Base-by-base conservation (phyloP, 495 filamentous ascomycete species). In the Sporormia fimetaria region DNA sequence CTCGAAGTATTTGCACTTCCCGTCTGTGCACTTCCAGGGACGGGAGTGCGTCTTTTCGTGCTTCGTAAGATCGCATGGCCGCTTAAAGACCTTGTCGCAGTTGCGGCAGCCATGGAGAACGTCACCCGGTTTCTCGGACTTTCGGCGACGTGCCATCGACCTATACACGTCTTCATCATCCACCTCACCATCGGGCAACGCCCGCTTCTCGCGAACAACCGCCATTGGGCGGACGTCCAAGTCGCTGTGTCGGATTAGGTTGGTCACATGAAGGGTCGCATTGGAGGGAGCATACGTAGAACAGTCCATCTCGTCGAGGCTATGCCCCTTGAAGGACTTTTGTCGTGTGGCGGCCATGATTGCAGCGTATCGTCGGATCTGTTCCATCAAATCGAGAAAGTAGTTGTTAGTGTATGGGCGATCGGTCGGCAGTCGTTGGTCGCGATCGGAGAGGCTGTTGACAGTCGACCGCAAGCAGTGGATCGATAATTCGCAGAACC, bases 1-100 rank as follows among this genome's bases (percentile, higher is more conserved):
- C 18, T 77, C 71, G 55, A 79, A 60, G 62, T 88, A 98, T 57
- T 87, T 90, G 78, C 90, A 98, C 11, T 67, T 74, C 28, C 68
- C 50, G 4, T 81, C 68, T 2, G 75, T 69, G 61, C 90, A 98
- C 63, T 96, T 96, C 80, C 81, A 95, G 2, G 90, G 92, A 14
- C 90, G 80, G 7, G 83, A 81, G 57, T 98, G 90, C 1, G 90
- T 96, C 67, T 96, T 98, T 63, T 90, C 83, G 58, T 98, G 90
- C 65, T 98, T 98, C 35, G 76, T 90, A 37, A 94, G 65, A 58
- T 94, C 87, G 62, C 87, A 95, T 4, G 83, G 82, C 29, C 87
- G 74, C 62, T 87, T 87, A 71, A 94, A 95, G 54, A 85, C 75
- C 63, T 92, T 93, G 61, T 78, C 76, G 63, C 87, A 95, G 18